Base-by-base conservation (phyloP, 306 rosid species). In the Mucuna pruriens region DNA sequence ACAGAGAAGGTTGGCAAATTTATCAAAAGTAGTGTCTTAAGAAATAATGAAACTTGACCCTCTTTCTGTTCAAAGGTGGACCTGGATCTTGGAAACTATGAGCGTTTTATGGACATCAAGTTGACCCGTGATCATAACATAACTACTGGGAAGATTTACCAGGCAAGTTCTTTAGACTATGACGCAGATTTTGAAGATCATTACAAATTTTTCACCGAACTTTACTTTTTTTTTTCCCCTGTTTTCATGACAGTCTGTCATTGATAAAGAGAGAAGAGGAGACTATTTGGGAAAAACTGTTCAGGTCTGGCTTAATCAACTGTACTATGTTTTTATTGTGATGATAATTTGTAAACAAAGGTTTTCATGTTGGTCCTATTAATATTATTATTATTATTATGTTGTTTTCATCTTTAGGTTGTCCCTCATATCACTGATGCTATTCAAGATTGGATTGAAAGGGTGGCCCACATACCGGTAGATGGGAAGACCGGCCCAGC, bases 51-150 rank as follows among this genome's bases (percentile, higher is more conserved):
- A 86, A 77, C 77, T 74, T 82, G 67, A 75, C 64, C 78, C 71
- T 84, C n/a, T 81, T 79, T 73, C 36, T 80, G 58, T 88, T 80
- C 45, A 55, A 82, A 95, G 98, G 98, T 95, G 93, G 98, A 95
- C 97, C 89, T 95, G 89, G 98, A 95, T 81, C 98, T 95, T 52
- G 98, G 98, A 84, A 95, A 95, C 85, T 95, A 95, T 85, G 98
- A 95, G 80, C 91, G 98, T 66, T 95, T 95, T 81, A 79, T 92
- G 72, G 94, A 92, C 74, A 84, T 92, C 85, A 95, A 89, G 82
- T 89, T 95, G 91, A 92, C 97, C 79, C 83, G 97, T 22, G 98
- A 95, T 76, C 85, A 95, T 80, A 95, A 95, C 84, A 95, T 95
- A 85, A 95, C 98, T 17, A 95, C 98, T 0, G 98, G 98, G 48